Evolutionary conservation across 495 filamentous ascomycete species (phyloP).

Genomic region (Venustampulla echinocandica): DNA sequence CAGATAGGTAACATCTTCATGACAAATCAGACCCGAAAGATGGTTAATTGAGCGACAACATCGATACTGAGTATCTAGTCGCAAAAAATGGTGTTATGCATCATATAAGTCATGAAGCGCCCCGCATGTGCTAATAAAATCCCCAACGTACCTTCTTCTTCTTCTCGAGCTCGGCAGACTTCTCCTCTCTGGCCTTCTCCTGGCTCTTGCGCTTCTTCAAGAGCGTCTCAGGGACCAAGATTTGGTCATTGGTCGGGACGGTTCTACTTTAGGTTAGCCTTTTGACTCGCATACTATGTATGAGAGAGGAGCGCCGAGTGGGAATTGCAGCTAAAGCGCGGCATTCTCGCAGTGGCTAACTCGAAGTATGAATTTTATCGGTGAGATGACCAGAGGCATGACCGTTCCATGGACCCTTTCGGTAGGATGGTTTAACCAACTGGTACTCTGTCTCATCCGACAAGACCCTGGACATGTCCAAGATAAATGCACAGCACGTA

Average conservation of each 20-base stretch:
- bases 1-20: constrained; percentile 15
- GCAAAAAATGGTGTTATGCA: constrained; percentile 59
- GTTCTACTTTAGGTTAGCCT: constrained; percentile 49
- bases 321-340: constrained; percentile 77
- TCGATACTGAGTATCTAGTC: constrained; percentile 81
- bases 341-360: constrained; percentile 81
- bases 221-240: constrained; percentile 94
- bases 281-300: constrained; percentile 51
- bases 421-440: constrained; percentile 2
- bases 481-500: constrained; percentile 36
- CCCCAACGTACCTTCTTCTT: constrained; percentile 73
- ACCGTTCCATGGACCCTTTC: constrained; percentile 1
- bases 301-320: constrained; percentile 70
- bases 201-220: constrained; percentile 99
- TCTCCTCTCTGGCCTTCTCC: constrained; percentile 92
- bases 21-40: constrained; percentile 97
- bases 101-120: constrained; percentile 49
- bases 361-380: constrained; percentile 70
- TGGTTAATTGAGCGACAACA: constrained; percentile 95
- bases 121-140: constrained; percentile 31
- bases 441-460: constrained; percentile 50
- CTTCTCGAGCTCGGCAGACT: constrained; percentile 67
- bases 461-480: constrained; percentile 66
- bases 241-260: constrained; percentile 81
- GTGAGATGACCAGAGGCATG: constrained; percentile 43